A percentile compares a stretch with the other conserved stretches of the same genome.
These are phyloP conservation scores for Saccharomycopsis crataegensis DNA, from an alignment of 1,139 yeast species.

Conservation along the genomic window DNA sequence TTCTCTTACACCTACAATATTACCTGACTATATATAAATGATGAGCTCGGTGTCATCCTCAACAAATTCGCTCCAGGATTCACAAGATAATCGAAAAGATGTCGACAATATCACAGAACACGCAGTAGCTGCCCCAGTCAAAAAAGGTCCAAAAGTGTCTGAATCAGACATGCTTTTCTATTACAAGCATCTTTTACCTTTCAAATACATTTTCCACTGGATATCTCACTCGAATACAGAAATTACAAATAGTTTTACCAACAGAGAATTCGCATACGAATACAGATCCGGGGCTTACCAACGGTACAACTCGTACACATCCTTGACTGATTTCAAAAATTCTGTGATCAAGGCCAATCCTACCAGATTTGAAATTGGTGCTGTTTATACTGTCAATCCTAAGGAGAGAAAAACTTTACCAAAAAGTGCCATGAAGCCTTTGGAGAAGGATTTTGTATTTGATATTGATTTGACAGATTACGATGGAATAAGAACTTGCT, in stretches of 20 bases:
- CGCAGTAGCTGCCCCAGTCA: neutral
- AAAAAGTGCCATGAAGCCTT: constrained; percentile 71
- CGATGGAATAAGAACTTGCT: constrained; percentile 89
- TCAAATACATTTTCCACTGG: constrained; percentile 77
- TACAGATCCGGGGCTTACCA: constrained; percentile 79
- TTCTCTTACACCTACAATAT: too few relatives aligned
- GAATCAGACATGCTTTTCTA: constrained; percentile 66
- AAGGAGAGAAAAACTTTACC: constrained; percentile 74
- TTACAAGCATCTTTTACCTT: constrained; percentile 67
- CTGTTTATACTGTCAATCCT: constrained; percentile 83
- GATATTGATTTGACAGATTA: constrained; percentile 98
- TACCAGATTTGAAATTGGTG: constrained; percentile 91
- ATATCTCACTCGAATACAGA: constrained; percentile 76
- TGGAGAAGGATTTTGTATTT: constrained; percentile 81
- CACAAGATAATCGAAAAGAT: too few relatives aligned
- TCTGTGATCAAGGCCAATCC: constrained; percentile 73
- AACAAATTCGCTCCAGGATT: too few relatives aligned
- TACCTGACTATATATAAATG: too few relatives aligned
- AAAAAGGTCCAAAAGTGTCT: constrained; percentile 33
- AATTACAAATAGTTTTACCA: constrained; percentile 47
- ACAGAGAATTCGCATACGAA: constrained; percentile 93
- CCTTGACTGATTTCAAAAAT: constrained; percentile 65
- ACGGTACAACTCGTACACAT: constrained; percentile 73
- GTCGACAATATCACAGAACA: too few relatives aligned
- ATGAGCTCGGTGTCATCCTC: too few relatives aligned